Conservation (phyloP, 148 eudicot species). For the Silene uniflora region DNA sequence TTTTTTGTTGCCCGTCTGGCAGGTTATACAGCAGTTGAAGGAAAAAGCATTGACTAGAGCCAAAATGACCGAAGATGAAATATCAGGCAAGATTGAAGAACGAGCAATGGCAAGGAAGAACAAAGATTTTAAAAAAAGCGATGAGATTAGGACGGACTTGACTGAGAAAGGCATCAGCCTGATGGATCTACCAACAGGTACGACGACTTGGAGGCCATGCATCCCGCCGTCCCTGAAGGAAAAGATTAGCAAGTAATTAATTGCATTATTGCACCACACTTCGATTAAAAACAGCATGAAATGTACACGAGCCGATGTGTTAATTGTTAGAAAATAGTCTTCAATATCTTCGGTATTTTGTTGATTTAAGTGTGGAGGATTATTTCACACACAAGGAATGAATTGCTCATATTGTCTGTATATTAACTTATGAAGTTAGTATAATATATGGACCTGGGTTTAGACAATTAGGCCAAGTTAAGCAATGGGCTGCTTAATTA, state of each 20-base stretch:
- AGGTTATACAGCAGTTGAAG: conserved; percentile 76
- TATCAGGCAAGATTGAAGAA: conserved; percentile 47
- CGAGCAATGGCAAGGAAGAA: conserved; percentile 55
- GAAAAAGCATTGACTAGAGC: conserved; percentile 74
- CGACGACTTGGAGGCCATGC: conserved; percentile 73
- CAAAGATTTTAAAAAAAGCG: conserved; percentile 62
- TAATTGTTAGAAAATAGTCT: too few species aligned
- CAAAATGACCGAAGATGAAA: conserved; percentile 53
- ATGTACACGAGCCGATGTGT: background rate
- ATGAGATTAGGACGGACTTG: conserved; percentile 56
- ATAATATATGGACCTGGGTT: too few species aligned
- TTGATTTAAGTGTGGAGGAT: too few species aligned
- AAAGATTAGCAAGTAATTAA: conserved; percentile 8
- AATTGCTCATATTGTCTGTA: too few species aligned
- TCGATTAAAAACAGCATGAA: background rate
- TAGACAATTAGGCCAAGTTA: too few species aligned
- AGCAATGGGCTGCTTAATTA: too few species aligned
- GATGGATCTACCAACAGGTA: conserved; percentile 70
- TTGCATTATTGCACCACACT: background rate
- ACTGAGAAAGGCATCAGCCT: conserved; percentile 60
- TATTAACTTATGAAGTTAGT: too few species aligned
- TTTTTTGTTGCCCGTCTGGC: conserved; percentile 6
- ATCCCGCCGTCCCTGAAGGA: conserved; percentile 34
- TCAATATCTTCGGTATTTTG: too few species aligned
- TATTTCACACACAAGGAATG: too few species aligned